Evolutionary conservation across 2,329 filamentous ascomycete genomes (phyloP).

Genomic region (Aspergillus tanneri): DNA sequence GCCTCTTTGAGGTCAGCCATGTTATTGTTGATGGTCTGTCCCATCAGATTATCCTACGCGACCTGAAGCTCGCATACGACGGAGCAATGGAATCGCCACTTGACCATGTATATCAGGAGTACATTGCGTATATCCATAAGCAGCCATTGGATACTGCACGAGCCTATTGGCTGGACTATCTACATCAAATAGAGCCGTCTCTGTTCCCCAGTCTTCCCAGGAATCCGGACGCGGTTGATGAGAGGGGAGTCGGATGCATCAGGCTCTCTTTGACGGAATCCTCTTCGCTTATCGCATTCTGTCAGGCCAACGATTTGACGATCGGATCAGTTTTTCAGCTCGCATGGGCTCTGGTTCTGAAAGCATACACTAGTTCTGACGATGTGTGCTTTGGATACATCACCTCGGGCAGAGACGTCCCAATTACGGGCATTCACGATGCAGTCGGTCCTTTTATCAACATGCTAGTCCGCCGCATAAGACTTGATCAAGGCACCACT

Average conservation of each 20-base stretch:
- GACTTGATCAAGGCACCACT: no score
- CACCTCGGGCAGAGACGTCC: conserved; percentile 40
- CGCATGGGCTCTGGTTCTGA: conserved; percentile 40
- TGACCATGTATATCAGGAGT: neutral
- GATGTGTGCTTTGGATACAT: conserved; percentile 43
- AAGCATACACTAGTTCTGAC: conserved; percentile 34
- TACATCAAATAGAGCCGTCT: neutral
- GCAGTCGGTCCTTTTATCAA: conserved; percentile 43
- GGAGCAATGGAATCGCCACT: neutral
- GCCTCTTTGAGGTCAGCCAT: conserved; percentile 4
- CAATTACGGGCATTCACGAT: conserved; percentile 35
- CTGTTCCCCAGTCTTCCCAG: neutral
- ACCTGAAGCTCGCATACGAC: conserved; percentile 2
- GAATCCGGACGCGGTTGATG: no score
- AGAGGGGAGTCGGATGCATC: no score
- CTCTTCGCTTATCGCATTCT: no score
- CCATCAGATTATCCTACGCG: conserved; percentile 7
- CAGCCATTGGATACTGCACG: neutral
- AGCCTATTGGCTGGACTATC: neutral
- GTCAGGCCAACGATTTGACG: conserved; percentile 8
- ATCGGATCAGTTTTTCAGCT: conserved; percentile 33
- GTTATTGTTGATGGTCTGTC: conserved; percentile 3
- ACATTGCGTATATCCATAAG: conserved; percentile 1
- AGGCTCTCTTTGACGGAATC: neutral
- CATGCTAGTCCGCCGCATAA: conserved; percentile 16